Base-by-base conservation (phyloP, 495 filamentous ascomycete genomes). In the Lophium mytilinum region DNA sequence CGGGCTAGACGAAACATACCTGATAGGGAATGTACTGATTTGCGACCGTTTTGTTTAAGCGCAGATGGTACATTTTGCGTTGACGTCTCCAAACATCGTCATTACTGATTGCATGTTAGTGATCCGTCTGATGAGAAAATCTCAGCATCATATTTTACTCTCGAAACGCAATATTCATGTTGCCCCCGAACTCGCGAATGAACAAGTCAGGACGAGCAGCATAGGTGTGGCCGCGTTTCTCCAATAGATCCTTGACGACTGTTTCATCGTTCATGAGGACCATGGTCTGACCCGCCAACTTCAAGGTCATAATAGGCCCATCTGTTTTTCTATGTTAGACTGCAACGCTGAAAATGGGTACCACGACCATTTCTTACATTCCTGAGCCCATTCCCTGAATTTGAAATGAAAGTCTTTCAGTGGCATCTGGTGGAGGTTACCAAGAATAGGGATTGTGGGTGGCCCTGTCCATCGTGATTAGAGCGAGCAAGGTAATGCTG, bases 91-190 rank as follows among this genome's bases (percentile, higher is more conserved):
- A 47, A 10, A 47, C 43, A 21, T 47, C 43, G 43, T 47, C 43
- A 47, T 47, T 47, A n/a, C 43, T 47, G 43, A 21, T 47, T 47
- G 43, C 43, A 47, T 17, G n/a, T 47, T 47, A 47, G 43, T 6
- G 3, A 17, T 21, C 24, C 2, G 24, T 30, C 24, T 6, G 6
- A 30, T 6, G 2, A 30, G 6, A 30, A 3, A 3, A 30, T 30
- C 24, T 30, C 24, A 30, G 24, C 6, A 30, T 30, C 3, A n/a
- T 2, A 11, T 1, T n/a, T 47, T 21, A 47, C 43, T 47, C 18
- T 21, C 43, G 43, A 21, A 47, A 47, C 18, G 43, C 43, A 21
- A 47, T 47, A 19, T 47, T 47, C 43, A 47, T 47, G 18, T 47
- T 47, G n/a, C 18, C 43, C 3, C 43, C 11, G 18, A 47, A 47